Percentiles rank a stretch among this genome's conserved stretches.
These are phyloP conservation scores for Opeltia flavorubescens DNA, from an alignment of 495 filamentous ascomycete genomes.

Conservation along the genomic window DNA sequence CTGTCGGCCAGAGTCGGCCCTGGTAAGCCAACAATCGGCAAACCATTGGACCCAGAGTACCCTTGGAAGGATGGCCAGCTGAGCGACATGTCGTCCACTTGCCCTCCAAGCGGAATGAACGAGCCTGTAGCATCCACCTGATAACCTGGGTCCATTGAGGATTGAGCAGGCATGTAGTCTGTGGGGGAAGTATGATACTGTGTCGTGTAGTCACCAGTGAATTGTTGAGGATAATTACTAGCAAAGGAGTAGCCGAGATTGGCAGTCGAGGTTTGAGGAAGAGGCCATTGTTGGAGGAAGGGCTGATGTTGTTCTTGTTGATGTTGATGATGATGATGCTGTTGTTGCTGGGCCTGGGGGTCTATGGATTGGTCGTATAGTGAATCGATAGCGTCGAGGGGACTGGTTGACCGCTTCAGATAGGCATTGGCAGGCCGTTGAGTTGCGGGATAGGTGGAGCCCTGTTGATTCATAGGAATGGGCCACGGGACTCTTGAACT, in stretches of 20 bases:
- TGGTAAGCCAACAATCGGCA: conserved; percentile 29
- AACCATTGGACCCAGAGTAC: conserved; percentile 29
- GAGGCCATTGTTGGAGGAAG: conserved; percentile 24
- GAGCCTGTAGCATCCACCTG: conserved; percentile 52
- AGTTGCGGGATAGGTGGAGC: conserved; percentile 10
- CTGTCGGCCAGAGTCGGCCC: conserved; percentile 33
- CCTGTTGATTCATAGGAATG: conserved; percentile 9
- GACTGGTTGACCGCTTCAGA: conserved; percentile 20
- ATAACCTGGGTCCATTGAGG: conserved; percentile 45
- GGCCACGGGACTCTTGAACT: conserved; percentile 13
- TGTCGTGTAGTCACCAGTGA: conserved; percentile 32
- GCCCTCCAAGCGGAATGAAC: conserved; percentile 52
- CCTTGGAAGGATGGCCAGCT: conserved; percentile 59
- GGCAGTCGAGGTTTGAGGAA: conserved; percentile 6
- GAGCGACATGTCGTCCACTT: conserved; percentile 51
- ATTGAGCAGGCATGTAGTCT: conserved; percentile 55
- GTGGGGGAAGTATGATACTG: conserved; percentile 46
- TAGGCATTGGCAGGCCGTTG: conserved; percentile 11
- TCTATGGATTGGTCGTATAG: conserved; percentile 8
- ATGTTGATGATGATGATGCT: conserved; percentile 33
- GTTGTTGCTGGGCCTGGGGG: conserved; percentile 26
- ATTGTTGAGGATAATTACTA: conserved; percentile 33
- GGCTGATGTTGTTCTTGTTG: conserved; percentile 31
- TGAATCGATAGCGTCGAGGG: conserved; percentile 13
- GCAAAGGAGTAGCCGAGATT: conserved; percentile 32